Base-by-base conservation (phyloP, 225 moss, liverwort and hornwort genomes). In the Polytrichum formosum region DNA sequence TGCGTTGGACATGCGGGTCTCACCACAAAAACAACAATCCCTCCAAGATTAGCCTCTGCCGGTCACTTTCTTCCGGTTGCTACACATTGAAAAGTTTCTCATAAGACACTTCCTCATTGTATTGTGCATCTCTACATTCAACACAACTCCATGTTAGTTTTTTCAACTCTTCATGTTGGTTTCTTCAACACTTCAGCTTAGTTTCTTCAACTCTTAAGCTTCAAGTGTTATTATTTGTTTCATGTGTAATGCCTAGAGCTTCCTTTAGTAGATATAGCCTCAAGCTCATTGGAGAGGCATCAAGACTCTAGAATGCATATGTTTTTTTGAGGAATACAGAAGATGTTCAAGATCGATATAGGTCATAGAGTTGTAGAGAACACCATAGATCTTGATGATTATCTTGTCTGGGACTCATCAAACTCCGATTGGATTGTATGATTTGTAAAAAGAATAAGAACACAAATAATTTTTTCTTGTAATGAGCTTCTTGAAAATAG, bases 211-310 rank as follows among this genome's bases (percentile, higher is more conserved):
- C 26, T 26, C 26, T 26, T 26, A 26, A 26, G 1, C 26, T 26
- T 26, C 26, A 26, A 26, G 1, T 1, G 1, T 26, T 26, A 26
- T 26, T 26, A 26, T 26, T 26, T 26, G 26, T 26, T 26, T 26
- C 26, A 26, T 26, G 26, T 26, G 26, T 26, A 26, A 26, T 26
- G 26, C 26, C 26, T 26, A 26, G 26, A 6, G 62, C 26, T 17
- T 23, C 13, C 25, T 63, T 16, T 17, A 63, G 62, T 63, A 63
- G 62, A 63, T 63, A 27, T 28, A 28, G 62, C 62, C 62, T 63
- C 27, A 63, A 26, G 26, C 62, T 63, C 26, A 5, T 63, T 26
- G 21, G 23, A 58, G 6, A 58, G 6, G 58, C 58, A 58, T 6
- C 7, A 58, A 8, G n/a, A 22, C 58, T 58, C 20, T 58, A 8